Evolutionary conservation across 495 filamentous ascomycete species (phyloP), one percentile per base, ranked within the genome.

Genomic region (Xylaria venustula): DNA sequence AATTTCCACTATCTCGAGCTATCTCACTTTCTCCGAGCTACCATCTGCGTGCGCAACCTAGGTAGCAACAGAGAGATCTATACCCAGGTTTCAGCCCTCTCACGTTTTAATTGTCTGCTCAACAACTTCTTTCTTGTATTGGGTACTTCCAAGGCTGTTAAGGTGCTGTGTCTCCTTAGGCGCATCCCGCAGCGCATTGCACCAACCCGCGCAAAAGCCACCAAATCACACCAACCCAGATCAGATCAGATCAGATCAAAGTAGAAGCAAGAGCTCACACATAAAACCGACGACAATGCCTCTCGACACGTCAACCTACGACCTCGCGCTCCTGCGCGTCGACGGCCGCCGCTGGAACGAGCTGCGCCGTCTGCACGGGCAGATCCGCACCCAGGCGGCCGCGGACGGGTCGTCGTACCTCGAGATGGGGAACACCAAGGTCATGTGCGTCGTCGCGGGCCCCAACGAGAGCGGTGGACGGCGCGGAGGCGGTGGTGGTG

Each of bases 261-360:
- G n/a, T n/a, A n/a, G n/a, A n/a, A n/a, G n/a, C n/a, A n/a, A n/a
- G n/a, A n/a, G n/a, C n/a, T n/a, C n/a, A n/a, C n/a, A n/a, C n/a
- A n/a, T 20, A 2, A 22, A 30, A 8, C 17, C 48, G 3, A 34
- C n/a, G n/a, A 37, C 32, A 57, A 96, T 96, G 92, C 90, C 91
- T 63, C 91, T 97, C 73, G 92, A 96, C 74, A 92, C 90, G 22
- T 91, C 89, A 12, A 88, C 89, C 55, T 97, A 96, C 79, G 81
- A 84, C 65, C 86, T 96, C 60, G 89, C 91, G 52, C 86, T 88
- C 65, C 87, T 97, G 61, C 92, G 92, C 70, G 89, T 95, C 65
- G 93, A 97, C 74, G 93, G 94, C 60, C 90, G 94, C 9, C 86
- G 94, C 47, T 99, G 95, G 95, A 99, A 99, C 77, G 94, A 99